Base-by-base conservation (phyloP, 2,329 filamentous ascomycete genomes). In the Ceratocystis alfenasii region DNA sequence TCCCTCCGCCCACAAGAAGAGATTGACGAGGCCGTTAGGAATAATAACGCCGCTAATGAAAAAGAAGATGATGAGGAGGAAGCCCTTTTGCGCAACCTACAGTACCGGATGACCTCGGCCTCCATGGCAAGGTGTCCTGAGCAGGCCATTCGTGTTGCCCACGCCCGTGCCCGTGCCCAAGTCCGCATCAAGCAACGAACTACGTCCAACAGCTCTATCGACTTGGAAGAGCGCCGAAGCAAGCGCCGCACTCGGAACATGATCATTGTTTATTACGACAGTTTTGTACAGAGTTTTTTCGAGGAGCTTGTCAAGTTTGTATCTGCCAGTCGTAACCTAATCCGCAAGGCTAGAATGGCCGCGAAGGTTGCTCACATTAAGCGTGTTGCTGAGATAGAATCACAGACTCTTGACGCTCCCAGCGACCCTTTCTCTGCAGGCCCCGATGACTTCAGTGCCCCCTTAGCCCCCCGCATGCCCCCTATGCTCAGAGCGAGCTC, bases 261-360 rank as follows among this genome's bases (percentile, higher is more conserved):
- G 80, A 87, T 93, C 60, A 86, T 94, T 50, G 88, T 96, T n/a
- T 92, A 90, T 75, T 96, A 96, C 73, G 92, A 96, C 73, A 89
- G 88, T 70, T 87, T 90, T 68, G 87, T 95, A 2, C 91, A 96
- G 73, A 84, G 84, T 63, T 85, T 87, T 48, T 90, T 96, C 69
- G 91, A 95, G 71, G 81, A 87, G 65, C 77, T 96, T 62, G 91
- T 96, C 66, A 87, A 90, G 68, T 87, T 88, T 66, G 86, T 96
- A 45, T 90, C 89, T 4, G 83, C 84, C 1, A 89, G 88, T 62
- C 81, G 92, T 66, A 95, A 95, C 75, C 80, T 89, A 69, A 86
- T 96, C 74, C 86, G 92, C 62, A 95, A 93, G 75, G 90, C 87
- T 64, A 94, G 90, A 76, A 90, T 90, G 87, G 88, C 89, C 64